phyloP scores from a whole-genome alignment of 129 eudicot species.

The Ambrosia artemisiifolia region DNA sequence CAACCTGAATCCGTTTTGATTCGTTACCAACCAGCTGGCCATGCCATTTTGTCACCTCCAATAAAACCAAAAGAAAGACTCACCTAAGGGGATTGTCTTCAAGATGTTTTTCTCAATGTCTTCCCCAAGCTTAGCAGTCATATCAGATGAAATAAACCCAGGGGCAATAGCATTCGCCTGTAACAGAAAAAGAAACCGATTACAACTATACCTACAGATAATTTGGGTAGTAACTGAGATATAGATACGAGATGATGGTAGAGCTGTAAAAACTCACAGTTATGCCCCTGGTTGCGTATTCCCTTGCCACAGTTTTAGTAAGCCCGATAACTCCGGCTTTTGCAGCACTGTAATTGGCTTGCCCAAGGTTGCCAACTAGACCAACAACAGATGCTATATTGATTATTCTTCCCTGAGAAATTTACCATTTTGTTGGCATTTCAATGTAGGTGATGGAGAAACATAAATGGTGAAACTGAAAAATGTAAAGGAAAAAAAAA shows the following conservation, averaged over 20 bases:
- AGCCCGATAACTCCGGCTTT: constrained; percentile 96
- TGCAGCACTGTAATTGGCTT: constrained; percentile 98
- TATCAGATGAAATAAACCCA: constrained; percentile 96
- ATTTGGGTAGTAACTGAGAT: background rate
- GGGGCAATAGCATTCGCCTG: constrained; percentile 99
- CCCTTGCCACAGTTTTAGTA: constrained; percentile 91
- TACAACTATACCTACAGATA: background rate
- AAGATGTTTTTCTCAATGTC: constrained; percentile 82
- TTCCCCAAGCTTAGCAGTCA: constrained; percentile 90
- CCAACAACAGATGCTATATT: constrained; percentile 97
- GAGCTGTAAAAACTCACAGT: constrained; percentile 45
- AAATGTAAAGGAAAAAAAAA: background rate
- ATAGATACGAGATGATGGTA: background rate
- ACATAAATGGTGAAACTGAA: background rate
- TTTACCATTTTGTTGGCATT: constrained; percentile 2
- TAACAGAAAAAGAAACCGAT: background rate
- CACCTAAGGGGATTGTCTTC: constrained; percentile 81
- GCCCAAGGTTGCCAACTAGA: constrained; percentile 86
- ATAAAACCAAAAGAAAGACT: constrained; percentile 10
- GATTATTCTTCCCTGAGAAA: constrained; percentile 84
- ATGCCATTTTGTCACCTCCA: background rate
- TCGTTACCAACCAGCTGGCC: background rate
- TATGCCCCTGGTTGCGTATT: constrained; percentile 86
- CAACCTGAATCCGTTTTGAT: background rate
- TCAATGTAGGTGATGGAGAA: background rate